Evolutionary conservation across 805 yeast genomes (phyloP).

Genomic region (Blastobotrys americana): DNA sequence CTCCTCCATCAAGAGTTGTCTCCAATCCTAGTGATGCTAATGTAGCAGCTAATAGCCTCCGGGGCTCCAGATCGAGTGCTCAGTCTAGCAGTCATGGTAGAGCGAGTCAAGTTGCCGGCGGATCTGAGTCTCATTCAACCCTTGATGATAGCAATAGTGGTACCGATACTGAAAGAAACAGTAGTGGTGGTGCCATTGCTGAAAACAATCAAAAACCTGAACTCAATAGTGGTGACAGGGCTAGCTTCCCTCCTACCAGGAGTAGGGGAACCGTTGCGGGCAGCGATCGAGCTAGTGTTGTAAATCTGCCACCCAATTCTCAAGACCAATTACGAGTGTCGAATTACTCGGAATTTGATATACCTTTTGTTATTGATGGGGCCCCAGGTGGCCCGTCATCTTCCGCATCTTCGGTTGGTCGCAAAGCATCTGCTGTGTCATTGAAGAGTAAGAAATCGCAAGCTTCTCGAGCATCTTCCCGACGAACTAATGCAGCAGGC

Average conservation of each 20-base stretch:
- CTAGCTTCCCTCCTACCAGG: background rate
- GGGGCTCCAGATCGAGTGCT: no score
- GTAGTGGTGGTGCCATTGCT: background rate
- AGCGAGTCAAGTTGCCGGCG: background rate
- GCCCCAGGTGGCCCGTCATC: slow-evolving; percentile 1
- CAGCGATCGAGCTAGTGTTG: background rate
- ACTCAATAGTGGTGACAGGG: no score
- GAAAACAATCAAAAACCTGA: no score
- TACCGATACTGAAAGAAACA: background rate
- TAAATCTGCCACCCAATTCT: background rate
- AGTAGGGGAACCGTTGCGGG: background rate
- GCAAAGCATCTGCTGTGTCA: background rate
- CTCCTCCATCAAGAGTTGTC: background rate
- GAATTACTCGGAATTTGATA: slow-evolving; percentile 14
- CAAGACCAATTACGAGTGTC: background rate
- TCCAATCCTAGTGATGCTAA: no score
- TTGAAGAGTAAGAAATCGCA: background rate
- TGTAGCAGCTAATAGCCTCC: no score
- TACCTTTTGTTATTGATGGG: slow-evolving; percentile 14
- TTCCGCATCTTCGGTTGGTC: background rate
- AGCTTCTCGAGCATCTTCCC: background rate
- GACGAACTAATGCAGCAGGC: slow-evolving; percentile 2
- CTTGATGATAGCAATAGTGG: background rate
- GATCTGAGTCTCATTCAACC: background rate
- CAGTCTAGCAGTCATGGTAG: background rate